Evolutionary conservation across 805 yeast genomes (phyloP), one percentile per base, ranked within the genome.

Genomic region (Clavispora carvajalis): DNA sequence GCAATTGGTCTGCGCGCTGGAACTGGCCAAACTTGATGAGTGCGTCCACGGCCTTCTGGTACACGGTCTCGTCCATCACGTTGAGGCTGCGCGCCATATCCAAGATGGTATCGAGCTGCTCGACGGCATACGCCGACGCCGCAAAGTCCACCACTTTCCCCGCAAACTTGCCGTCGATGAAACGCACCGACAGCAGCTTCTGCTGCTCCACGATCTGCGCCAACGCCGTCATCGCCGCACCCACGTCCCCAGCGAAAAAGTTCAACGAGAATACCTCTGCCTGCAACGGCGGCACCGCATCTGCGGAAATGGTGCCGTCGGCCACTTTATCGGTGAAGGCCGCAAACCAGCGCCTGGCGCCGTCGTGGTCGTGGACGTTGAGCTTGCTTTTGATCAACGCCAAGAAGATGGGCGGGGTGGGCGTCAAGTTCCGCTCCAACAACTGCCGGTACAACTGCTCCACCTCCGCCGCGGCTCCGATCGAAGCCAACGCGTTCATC

Each of bases 401-500:
- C 23, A 68, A 64, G 37, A 68, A 57, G 1, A 79, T 64, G 7
- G 56, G 51, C 2, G 66, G 58, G 3, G 67, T 62, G 1, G 87
- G 86, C 4, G 45, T 51, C 52, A 78, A 65, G 1, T 70, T 68
- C 39, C 80, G 63, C 38, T 64, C 58, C 5, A 62, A 34, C 22
- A 79, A 51, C 51, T 76, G 73, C n/a, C 61, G 44, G 59, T 69
- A 82, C 41, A 85, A 61, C 41, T 54, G 58, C 21, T 73, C 74
- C 9, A 75, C 79, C 54, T 69, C 73, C 29, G 57, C 69, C 30
- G 52, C 59, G 48, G 75, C 78, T 8, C 77, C 81, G 24, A 64
- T 55, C 4, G 53, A 46, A 1, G 85, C 80, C 44, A 85, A 60
- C 0, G 84, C 78, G 39, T 66, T 60, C 74, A 85, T 79, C 10